Conservation (phyloP, 768 basidiomycete genomes). For the Agaricus sinodeliciosus region DNA sequence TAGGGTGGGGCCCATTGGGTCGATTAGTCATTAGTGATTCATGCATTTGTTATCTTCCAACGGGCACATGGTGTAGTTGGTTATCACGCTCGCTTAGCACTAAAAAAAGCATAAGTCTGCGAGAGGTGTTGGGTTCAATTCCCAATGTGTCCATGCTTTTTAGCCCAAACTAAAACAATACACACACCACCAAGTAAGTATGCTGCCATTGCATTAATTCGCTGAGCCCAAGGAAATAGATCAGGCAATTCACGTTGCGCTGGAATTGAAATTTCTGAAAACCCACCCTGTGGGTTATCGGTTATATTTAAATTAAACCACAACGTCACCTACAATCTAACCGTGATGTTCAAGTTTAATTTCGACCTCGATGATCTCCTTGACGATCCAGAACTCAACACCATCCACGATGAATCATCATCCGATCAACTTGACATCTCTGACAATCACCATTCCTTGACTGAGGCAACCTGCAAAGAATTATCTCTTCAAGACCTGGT, state of each 20-base stretch:
- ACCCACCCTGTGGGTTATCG: too few species aligned
- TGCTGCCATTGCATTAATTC: too few species aligned
- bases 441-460: conserved; percentile 2
- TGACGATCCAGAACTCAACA: conserved; percentile 9
- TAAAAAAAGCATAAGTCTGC: neutral
- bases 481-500: conserved; percentile 27
- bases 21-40: neutral
- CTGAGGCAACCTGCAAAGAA: conserved; percentile 23
- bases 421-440: neutral
- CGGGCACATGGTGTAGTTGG: conserved; percentile 15
- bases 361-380: conserved; percentile 49
- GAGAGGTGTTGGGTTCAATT: conserved; percentile 15
- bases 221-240: too few species aligned
- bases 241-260: too few species aligned
- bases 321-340: neutral
- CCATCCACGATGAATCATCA: neutral
- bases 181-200: too few species aligned
- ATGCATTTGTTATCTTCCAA: neutral
- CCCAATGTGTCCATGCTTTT: conserved; percentile 15
- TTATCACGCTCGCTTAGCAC: conserved; percentile 14
- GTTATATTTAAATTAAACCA: neutral
- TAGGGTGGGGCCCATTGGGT: too few species aligned
- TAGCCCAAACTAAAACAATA: too few species aligned
- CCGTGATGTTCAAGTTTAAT: conserved; percentile 60
- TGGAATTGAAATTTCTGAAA: too few species aligned